Evolutionary conservation across 176 grass and related monocot species (phyloP).

Genomic region (Aegilops umbellulata): DNA sequence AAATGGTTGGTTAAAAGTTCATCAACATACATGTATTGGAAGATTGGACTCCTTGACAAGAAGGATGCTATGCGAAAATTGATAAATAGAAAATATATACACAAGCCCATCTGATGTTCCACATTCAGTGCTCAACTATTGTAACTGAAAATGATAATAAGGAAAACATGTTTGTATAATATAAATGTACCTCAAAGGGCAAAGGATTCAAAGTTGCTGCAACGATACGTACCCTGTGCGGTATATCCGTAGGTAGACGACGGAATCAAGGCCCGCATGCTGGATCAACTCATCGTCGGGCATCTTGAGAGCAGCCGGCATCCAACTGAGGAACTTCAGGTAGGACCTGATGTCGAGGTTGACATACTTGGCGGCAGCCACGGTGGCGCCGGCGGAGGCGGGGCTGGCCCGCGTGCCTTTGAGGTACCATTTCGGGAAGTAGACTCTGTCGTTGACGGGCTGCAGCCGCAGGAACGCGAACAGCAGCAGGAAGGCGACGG

Average conservation of each 20-base stretch:
- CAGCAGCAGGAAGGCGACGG: constrained; percentile 61
- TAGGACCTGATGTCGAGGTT: constrained; percentile 71
- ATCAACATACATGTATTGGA: neutral
- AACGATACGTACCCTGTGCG: constrained; percentile 55
- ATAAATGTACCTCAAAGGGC: too few relatives aligned
- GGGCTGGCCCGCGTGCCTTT: constrained; percentile 78
- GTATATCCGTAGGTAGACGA: constrained; percentile 88
- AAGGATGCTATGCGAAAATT: neutral
- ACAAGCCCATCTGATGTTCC: neutral
- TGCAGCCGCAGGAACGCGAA: constrained; percentile 84
- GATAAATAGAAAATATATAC: neutral
- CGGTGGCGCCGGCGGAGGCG: constrained; percentile 34
- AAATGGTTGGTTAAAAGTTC: neutral
- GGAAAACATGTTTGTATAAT: too few relatives aligned
- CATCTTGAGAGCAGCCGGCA: constrained; percentile 78
- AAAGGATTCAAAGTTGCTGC: neutral
- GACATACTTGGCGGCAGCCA: constrained; percentile 54
- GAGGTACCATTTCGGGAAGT: constrained; percentile 98
- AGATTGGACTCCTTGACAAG: neutral
- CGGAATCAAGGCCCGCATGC: constrained; percentile 95
- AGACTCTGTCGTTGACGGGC: constrained; percentile 93
- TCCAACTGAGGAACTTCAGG: constrained; percentile 77
- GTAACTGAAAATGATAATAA: neutral
- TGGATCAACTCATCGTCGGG: constrained; percentile 85
- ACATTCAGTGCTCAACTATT: neutral